Evolutionary conservation across 371 early-diverging fungal genomes (phyloP).

Genomic region (Blakeslea trispora): DNA sequence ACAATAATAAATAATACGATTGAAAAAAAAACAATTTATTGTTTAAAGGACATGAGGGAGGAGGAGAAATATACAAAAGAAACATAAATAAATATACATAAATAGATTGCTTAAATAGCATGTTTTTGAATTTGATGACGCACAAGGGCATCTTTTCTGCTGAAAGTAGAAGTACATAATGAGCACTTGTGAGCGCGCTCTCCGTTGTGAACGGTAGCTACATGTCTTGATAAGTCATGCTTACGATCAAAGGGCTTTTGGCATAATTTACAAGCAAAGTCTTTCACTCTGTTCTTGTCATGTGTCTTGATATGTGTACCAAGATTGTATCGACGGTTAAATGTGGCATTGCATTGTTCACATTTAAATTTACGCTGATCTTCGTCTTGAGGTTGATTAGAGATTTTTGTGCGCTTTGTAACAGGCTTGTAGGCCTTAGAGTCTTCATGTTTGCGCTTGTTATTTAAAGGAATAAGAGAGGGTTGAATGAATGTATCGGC

Average conservation of each 20-base stretch:
- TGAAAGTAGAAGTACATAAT: constrained; percentile 58
- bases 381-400: background rate
- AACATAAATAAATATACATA: background rate
- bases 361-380: background rate
- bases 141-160: constrained; percentile 66
- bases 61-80: background rate
- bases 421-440: background rate
- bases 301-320: constrained; percentile 73
- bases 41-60: too few relatives aligned
- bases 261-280: constrained; percentile 59
- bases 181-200: constrained; percentile 56
- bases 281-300: constrained; percentile 60
- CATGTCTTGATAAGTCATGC: constrained; percentile 76
- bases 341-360: constrained; percentile 17
- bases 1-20: background rate
- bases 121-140: constrained; percentile 31
- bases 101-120: background rate
- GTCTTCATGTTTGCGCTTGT: background rate
- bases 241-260: constrained; percentile 59
- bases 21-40: too few relatives aligned
- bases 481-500: background rate
- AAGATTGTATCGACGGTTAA: constrained; percentile 72
- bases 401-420: background rate
- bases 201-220: constrained; percentile 59
- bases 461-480: background rate